A percentile compares a stretch with the other conserved stretches of the same genome.
Conservation (phyloP, 192 early-diverging fungal genomes). For the Coemansia sp. region DNA sequence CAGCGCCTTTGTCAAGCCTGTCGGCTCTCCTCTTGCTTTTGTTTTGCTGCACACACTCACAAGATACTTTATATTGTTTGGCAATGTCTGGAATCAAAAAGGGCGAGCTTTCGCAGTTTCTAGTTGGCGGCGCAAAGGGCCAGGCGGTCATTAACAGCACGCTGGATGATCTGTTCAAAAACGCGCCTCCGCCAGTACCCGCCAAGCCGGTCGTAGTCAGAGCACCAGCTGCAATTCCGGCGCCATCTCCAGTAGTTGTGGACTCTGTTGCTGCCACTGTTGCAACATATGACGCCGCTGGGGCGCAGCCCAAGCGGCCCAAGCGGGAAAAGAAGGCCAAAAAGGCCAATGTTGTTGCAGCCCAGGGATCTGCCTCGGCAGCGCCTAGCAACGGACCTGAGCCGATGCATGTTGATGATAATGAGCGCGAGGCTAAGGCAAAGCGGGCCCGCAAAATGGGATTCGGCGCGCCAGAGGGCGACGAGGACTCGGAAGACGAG, state of each 20-base stretch:
- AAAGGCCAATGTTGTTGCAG: background rate
- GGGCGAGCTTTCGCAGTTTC: constrained; percentile 41
- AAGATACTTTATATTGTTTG: background rate
- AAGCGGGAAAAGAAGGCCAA: constrained; percentile 9
- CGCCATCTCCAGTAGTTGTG: background rate
- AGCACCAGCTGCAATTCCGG: background rate
- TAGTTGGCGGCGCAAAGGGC: constrained; percentile 23
- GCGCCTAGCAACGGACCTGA: background rate
- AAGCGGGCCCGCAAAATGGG: constrained; percentile 33
- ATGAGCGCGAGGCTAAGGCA: constrained; percentile 12
- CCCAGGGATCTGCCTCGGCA: too few relatives aligned
- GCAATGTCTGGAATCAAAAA: constrained; percentile 11
- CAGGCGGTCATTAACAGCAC: constrained; percentile 45
- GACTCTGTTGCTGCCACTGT: background rate
- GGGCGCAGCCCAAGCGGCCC: background rate
- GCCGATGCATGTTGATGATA: background rate
- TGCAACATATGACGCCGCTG: background rate
- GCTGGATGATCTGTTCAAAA: constrained; percentile 62
- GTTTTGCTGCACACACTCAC: background rate
- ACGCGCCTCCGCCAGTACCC: constrained; percentile 33
- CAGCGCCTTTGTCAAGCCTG: background rate
- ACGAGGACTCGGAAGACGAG: constrained; percentile 9
- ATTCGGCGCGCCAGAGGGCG: constrained; percentile 13
- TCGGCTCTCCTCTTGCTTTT: background rate
- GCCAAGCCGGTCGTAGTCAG: constrained; percentile 7